Percentiles rank a stretch among this genome's conserved stretches.
Evolutionary conservation across 352 stramenopile species (phyloP).

Genomic region (Phytophthora pisi): DNA sequence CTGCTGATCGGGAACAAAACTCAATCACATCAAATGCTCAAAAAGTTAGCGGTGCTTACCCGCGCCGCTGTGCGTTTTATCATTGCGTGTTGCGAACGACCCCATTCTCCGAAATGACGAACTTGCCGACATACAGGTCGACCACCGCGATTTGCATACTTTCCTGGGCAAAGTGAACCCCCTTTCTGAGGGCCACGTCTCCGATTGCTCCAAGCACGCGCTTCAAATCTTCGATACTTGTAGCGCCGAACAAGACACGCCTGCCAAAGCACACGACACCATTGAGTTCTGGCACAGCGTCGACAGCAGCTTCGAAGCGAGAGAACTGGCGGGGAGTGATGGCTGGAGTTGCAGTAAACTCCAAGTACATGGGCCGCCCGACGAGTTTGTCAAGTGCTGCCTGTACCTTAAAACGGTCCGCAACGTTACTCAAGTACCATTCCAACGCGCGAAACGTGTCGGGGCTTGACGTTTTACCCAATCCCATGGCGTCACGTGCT

Average conservation of each 20-base stretch:
- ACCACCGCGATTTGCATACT: constrained; percentile 4
- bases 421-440: constrained; percentile 16
- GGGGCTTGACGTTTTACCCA: constrained; percentile 10
- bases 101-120: constrained; percentile 18
- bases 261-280: constrained; percentile 19
- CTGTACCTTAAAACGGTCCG: constrained; percentile 5
- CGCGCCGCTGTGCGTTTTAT: not conserved
- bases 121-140: constrained; percentile 7
- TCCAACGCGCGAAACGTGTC: constrained; percentile 13
- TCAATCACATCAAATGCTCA: not conserved
- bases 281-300: constrained; percentile 8
- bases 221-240: constrained; percentile 10
- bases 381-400: constrained; percentile 3
- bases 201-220: constrained; percentile 5
- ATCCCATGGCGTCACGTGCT: constrained; percentile 14
- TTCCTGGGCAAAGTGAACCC: constrained; percentile 3
- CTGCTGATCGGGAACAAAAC: not conserved
- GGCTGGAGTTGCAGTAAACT: not conserved
- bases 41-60: not conserved
- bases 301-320: constrained; percentile 7
- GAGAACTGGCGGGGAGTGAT: constrained; percentile 3
- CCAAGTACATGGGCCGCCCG: constrained; percentile 4
- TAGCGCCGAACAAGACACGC: constrained; percentile 14
- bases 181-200: not conserved
- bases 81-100: constrained; percentile 1